Evolutionary conservation across 208 protist genomes (phyloP).

Genomic region (Leishmania amazonensis): DNA sequence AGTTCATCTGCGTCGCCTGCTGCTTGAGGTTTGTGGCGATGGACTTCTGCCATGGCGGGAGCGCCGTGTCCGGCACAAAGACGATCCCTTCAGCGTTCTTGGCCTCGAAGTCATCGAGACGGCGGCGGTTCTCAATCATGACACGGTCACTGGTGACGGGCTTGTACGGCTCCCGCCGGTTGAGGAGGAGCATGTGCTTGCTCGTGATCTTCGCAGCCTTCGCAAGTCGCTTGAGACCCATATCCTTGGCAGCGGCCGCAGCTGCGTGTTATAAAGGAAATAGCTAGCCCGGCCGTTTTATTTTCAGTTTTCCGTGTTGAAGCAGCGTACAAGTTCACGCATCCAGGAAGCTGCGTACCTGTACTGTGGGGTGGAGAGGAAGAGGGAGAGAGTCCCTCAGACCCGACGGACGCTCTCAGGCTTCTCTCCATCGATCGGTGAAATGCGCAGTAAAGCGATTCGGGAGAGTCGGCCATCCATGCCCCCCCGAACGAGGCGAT

Average conservation of each 20-base stretch:
- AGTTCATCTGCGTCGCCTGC: constrained; percentile 48
- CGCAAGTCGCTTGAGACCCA: constrained; percentile 38
- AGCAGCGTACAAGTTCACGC: background rate
- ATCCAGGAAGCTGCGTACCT: background rate
- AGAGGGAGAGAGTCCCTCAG: background rate
- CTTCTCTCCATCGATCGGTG: background rate
- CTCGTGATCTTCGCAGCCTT: constrained; percentile 56
- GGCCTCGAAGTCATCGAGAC: constrained; percentile 65
- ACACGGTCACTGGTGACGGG: constrained; percentile 61
- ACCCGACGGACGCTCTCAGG: background rate
- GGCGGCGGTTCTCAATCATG: constrained; percentile 55
- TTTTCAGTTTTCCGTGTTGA: background rate
- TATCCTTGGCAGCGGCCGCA: background rate
- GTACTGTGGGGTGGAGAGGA: background rate
- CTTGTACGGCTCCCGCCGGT: constrained; percentile 65
- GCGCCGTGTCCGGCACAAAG: constrained; percentile 71
- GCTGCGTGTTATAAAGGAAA: background rate
- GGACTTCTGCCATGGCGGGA: constrained; percentile 78
- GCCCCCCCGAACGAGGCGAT: background rate
- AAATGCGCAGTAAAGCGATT: background rate
- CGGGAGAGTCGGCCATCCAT: too few relatives aligned
- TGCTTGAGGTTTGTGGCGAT: constrained; percentile 45
- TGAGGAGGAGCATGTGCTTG: constrained; percentile 37
- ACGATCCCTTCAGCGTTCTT: constrained; percentile 71
- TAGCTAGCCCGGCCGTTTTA: too few relatives aligned